A percentile compares a stretch with the other conserved stretches of the same genome.
Evolutionary conservation across 148 eudicot genomes (phyloP).

Genomic region (Camellia granthamiana): DNA sequence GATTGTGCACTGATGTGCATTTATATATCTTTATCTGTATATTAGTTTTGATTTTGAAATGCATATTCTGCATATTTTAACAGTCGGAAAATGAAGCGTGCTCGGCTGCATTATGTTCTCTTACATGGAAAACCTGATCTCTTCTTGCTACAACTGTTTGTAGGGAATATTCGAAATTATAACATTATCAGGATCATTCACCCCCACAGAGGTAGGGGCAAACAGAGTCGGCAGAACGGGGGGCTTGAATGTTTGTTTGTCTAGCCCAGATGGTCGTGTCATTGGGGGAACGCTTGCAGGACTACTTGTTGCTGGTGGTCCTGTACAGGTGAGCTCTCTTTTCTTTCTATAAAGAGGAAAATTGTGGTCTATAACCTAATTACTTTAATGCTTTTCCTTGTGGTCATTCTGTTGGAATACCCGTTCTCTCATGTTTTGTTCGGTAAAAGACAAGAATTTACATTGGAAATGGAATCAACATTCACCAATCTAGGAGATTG

Average conservation of each 20-base stretch:
- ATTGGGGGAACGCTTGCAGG: constrained; percentile 27
- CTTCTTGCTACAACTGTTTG: not conserved
- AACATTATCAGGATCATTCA: constrained; percentile 64
- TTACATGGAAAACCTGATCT: not conserved
- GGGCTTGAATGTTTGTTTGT: constrained; percentile 56
- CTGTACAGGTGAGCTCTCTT: constrained; percentile 27
- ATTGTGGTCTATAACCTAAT: not conserved
- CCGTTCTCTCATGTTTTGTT: too few species aligned
- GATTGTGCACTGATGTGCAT: not conserved
- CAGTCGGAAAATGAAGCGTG: not conserved
- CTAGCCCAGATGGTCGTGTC: constrained; percentile 64
- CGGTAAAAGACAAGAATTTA: too few species aligned
- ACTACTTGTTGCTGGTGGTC: not conserved
- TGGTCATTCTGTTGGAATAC: too few species aligned
- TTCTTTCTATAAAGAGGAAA: not conserved
- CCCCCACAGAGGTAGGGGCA: constrained; percentile 57
- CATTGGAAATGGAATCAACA: too few species aligned
- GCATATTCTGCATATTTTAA: not conserved
- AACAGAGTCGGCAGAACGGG: constrained; percentile 42
- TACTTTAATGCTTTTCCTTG: not conserved
- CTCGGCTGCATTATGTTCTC: not conserved
- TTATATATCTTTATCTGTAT: not conserved
- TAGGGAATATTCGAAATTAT: constrained; percentile 80
- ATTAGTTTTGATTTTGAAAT: not conserved
- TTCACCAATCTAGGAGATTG: too few species aligned